Evolutionary conservation across 495 filamentous ascomycete genomes (phyloP).

Genomic region (Mycothermus thermophilus): DNA sequence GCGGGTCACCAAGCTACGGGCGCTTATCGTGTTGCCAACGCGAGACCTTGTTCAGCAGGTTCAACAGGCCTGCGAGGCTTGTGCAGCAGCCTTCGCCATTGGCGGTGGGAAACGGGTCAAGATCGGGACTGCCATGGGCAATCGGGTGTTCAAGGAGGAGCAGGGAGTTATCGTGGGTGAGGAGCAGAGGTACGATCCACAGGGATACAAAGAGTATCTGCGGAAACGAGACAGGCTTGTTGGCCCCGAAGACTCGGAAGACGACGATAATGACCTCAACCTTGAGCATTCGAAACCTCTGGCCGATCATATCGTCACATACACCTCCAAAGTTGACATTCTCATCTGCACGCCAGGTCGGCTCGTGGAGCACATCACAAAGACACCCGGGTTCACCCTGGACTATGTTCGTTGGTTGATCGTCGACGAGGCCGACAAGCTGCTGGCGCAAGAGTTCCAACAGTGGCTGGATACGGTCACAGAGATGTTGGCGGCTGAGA

Average conservation of each 20-base stretch:
- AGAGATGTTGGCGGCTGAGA: slow-evolving; percentile 37
- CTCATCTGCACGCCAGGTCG: slow-evolving; percentile 87
- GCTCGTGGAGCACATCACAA: slow-evolving; percentile 77
- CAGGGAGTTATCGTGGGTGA: slow-evolving; percentile 49
- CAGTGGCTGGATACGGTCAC: slow-evolving; percentile 74
- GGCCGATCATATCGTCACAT: slow-evolving; percentile 47
- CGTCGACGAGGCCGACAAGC: slow-evolving; percentile 86
- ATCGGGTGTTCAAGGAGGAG: slow-evolving; percentile 60
- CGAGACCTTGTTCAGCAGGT: slow-evolving; percentile 81
- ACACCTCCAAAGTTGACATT: slow-evolving; percentile 64
- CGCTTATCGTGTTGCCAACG: slow-evolving; percentile 75
- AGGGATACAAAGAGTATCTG: slow-evolving; percentile 18
- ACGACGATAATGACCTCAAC: slow-evolving; percentile 4
- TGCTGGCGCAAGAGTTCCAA: slow-evolving; percentile 84
- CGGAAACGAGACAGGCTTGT: slow-evolving; percentile 7
- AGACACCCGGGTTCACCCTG: slow-evolving; percentile 66
- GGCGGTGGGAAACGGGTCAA: slow-evolving; percentile 47
- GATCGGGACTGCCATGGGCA: slow-evolving; percentile 71
- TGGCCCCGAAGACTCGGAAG: slow-evolving; percentile 13
- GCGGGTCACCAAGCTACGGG: slow-evolving; percentile 49
- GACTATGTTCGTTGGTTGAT: slow-evolving; percentile 70
- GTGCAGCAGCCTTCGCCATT: slow-evolving; percentile 34
- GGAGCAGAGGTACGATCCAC: slow-evolving; percentile 35
- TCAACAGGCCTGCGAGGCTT: slow-evolving; percentile 54
- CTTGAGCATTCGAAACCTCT: slow-evolving; percentile 19